Evolutionary conservation across 2,329 filamentous ascomycete genomes (phyloP), one percentile per base, ranked within the genome.

Genomic region (Sporothrix brasiliensis): DNA sequence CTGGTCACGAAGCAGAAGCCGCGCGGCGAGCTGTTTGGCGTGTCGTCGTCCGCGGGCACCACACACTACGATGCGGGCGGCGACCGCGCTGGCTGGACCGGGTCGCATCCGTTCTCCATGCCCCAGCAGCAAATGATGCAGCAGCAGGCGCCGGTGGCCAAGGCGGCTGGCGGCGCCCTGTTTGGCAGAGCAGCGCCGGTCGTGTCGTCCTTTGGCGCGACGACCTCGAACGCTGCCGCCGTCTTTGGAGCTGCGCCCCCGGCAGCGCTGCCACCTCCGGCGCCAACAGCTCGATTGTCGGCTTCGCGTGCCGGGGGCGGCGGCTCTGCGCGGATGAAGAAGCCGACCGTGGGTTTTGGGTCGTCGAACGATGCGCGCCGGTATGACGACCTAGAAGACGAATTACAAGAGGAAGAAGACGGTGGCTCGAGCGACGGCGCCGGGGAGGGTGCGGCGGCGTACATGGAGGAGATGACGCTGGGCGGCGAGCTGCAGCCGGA

Each of bases 1-100:
- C 63, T 56, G 21, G 34, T 41, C 14, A 47, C 63, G 39, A 67
- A 61, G 6, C 77, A 79, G 41, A 77, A 77, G 70, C 78, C 78
- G 2, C 78, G 80, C 27, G 72, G 72, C 5, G 74, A 78, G n/a
- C 72, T 81, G 16, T 82, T 81, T 71, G 81, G 81, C n/a, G 21
- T 71, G 19, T 52, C 21, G 19, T 52, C 21, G 34, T 34, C 34
- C 34, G 34, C 34, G 34, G 34, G 34, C 5, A 4, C 34, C 34
- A 34, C 34, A 9, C 7, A 34, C 34, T 7, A n/a, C 71, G 70
- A 44, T 5, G 16, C 21, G 39, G n/a, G 39, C 39, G 58, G 34
- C 39, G 21, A 3, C 39, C 21, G n/a, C 58, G n/a, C 10, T 44
- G 41, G 41, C 41, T 13, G 41, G 41, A 16, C 41, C 11, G 41